Conservation (phyloP, 2,329 filamentous ascomycete species). For the Pseudomassariella vexata region DNA sequence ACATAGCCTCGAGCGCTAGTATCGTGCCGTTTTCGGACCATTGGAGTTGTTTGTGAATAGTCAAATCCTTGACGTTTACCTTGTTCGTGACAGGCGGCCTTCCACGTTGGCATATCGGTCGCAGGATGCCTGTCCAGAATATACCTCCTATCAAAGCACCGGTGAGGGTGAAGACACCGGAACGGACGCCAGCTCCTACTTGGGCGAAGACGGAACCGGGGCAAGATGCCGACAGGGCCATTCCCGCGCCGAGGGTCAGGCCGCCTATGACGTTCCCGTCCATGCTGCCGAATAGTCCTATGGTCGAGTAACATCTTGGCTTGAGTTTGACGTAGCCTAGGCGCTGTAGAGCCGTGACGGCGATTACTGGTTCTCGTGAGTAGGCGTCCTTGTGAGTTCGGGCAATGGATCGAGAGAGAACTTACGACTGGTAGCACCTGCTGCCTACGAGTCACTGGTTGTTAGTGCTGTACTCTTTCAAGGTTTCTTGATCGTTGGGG, state of each 20-base stretch:
- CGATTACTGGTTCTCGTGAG: too few species aligned
- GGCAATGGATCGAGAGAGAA: slow-evolving; percentile 8
- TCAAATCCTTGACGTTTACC: slow-evolving; percentile 12
- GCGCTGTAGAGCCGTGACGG: slow-evolving; percentile 39
- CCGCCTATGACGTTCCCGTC: slow-evolving; percentile 64
- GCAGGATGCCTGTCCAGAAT: slow-evolving; percentile 40
- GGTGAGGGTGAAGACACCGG: slow-evolving; percentile 44
- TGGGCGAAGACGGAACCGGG: slow-evolving; percentile 61
- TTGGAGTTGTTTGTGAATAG: slow-evolving; percentile 34
- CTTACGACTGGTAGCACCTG: too few species aligned
- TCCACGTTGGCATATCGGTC: slow-evolving; percentile 24
- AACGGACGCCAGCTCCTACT: slow-evolving; percentile 44
- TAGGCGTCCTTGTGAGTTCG: slow-evolving; percentile 25
- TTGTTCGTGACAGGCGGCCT: slow-evolving; percentile 18
- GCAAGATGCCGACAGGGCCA: slow-evolving; percentile 60
- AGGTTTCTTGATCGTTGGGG: too few species aligned
- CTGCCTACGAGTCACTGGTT: too few species aligned
- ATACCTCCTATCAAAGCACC: slow-evolving; percentile 53
- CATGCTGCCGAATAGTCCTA: slow-evolving; percentile 47
- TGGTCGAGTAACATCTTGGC: slow-evolving; percentile 43
- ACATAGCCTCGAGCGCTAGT: slow-evolving; percentile 35
- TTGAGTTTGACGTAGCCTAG: slow-evolving; percentile 35
- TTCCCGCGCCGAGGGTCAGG: slow-evolving; percentile 55
- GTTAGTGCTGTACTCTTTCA: too few species aligned
- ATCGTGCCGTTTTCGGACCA: slow-evolving; percentile 30